These are phyloP conservation scores for Miscanthus lutarioriparius DNA, from an alignment of 176 grass and related monocot species.

Conservation along the genomic window DNA sequence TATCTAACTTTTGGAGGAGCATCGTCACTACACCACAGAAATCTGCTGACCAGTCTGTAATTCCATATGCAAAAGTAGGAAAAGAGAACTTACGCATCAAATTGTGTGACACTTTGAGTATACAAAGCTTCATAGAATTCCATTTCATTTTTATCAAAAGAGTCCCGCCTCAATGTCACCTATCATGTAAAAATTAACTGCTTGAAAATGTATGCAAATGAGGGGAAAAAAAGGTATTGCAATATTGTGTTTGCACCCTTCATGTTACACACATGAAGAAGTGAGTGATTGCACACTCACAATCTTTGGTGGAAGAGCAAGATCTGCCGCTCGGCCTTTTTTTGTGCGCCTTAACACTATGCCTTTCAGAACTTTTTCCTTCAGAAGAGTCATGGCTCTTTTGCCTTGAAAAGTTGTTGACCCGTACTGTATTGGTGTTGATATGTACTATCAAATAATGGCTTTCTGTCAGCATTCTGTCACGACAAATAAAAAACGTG, in stretches of 20 bases:
- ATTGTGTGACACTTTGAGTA: constrained; percentile 84
- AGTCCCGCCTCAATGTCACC: constrained; percentile 84
- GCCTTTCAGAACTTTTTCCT: constrained; percentile 83
- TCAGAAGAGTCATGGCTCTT: constrained; percentile 78
- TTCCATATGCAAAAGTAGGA: constrained; percentile 19
- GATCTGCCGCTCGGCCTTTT: constrained; percentile 87
- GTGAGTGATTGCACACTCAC: constrained; percentile 41
- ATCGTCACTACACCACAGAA: constrained; percentile 1
- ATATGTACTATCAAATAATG: constrained; percentile 64
- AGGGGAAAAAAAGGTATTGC: neutral
- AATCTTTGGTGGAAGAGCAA: constrained; percentile 84
- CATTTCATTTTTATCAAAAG: constrained; percentile 76
- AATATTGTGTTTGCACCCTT: neutral
- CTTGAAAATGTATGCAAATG: constrained; percentile 15
- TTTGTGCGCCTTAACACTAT: constrained; percentile 92
- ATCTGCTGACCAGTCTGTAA: constrained; percentile 11
- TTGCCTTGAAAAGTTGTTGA: constrained; percentile 35
- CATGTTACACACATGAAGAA: constrained; percentile 8
- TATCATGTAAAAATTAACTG: constrained; percentile 40
- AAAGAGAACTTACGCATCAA: constrained; percentile 78
- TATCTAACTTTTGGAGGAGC: constrained; percentile 17
- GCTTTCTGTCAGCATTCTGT: constrained; percentile 19
- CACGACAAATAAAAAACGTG: neutral
- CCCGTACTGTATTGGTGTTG: constrained; percentile 59
- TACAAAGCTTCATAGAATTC: constrained; percentile 99